Evolutionary conservation across 1,284 basidiomycete genomes (phyloP).

Genomic region (Naganishia cerealis): DNA sequence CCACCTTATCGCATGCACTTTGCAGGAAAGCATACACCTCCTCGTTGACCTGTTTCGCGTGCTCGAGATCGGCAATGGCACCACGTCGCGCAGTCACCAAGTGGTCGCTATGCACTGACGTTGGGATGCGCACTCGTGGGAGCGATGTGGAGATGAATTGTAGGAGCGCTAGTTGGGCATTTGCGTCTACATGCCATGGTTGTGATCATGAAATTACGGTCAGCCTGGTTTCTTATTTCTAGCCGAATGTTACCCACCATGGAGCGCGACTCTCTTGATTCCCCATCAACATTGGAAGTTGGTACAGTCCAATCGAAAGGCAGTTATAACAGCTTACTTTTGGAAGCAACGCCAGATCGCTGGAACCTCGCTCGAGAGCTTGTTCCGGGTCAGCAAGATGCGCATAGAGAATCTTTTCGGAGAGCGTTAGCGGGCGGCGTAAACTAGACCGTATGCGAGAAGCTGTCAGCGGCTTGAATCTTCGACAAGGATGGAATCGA

Average conservation of each 20-base stretch:
- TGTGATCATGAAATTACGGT: no score
- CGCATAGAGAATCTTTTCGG: slow-evolving; percentile 97
- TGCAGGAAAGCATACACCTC: slow-evolving; percentile 94
- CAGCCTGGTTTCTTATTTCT: neutral
- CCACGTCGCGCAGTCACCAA: slow-evolving; percentile 68
- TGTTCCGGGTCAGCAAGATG: slow-evolving; percentile 79
- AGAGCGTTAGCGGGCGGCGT: slow-evolving; percentile 66
- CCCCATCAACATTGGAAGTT: neutral
- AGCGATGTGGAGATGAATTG: slow-evolving; percentile 96
- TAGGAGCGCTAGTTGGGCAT: slow-evolving; percentile 80
- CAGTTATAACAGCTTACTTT: slow-evolving; percentile 1
- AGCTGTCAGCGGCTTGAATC: no score
- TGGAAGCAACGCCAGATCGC: slow-evolving; percentile 16
- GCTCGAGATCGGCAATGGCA: slow-evolving; percentile 13
- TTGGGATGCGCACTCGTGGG: slow-evolving; percentile 72
- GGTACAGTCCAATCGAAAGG: neutral
- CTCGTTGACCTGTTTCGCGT: slow-evolving; percentile 77
- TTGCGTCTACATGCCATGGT: slow-evolving; percentile 68
- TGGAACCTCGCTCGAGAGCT: slow-evolving; percentile 65
- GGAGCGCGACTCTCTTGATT: slow-evolving; percentile 26
- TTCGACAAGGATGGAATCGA: neutral
- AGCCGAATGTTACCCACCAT: slow-evolving; percentile 3
- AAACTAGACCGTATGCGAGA: neutral
- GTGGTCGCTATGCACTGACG: slow-evolving; percentile 85
- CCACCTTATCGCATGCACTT: slow-evolving; percentile 65